Conservation (phyloP, 331 rosid genomes). For the Rosa hybrid region DNA sequence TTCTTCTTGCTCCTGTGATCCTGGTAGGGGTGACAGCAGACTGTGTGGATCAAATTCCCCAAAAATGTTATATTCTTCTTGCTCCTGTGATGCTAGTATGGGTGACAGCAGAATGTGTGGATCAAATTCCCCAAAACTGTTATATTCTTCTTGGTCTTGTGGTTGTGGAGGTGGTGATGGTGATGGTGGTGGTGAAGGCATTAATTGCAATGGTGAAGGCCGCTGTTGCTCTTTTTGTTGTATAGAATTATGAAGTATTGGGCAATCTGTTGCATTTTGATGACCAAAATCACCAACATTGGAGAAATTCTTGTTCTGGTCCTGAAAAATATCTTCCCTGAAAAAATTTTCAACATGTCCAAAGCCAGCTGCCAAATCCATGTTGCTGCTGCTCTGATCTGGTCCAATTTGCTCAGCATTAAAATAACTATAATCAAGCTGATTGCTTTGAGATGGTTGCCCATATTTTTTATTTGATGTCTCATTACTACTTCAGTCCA, state of each 20-base stretch:
- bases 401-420: not conserved
- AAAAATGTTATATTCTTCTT: not conserved
- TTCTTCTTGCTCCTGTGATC: slow-evolving; percentile 15
- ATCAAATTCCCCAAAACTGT: not conserved
- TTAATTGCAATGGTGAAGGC: not conserved
- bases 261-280: not conserved
- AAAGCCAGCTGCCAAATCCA: not conserved
- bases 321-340: not conserved
- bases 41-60: not conserved
- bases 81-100: slow-evolving; percentile 3
- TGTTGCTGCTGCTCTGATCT: not conserved
- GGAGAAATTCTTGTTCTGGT: not conserved
- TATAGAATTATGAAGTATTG: not conserved
- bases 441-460: not conserved
- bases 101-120: not conserved
- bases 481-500: slow-evolving; percentile 7
- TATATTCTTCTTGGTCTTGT: not conserved
- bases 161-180: slow-evolving; percentile 3
- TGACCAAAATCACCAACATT: not conserved
- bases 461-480: not conserved
- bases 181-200: slow-evolving; percentile 7
- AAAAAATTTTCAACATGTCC: not conserved
- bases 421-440: not conserved
- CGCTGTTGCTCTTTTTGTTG: slow-evolving; percentile 10
- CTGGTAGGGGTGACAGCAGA: not conserved